These are phyloP conservation scores for Cordyceps militaris DNA, from an alignment of 2,329 filamentous ascomycete species.

Conservation along the genomic window DNA sequence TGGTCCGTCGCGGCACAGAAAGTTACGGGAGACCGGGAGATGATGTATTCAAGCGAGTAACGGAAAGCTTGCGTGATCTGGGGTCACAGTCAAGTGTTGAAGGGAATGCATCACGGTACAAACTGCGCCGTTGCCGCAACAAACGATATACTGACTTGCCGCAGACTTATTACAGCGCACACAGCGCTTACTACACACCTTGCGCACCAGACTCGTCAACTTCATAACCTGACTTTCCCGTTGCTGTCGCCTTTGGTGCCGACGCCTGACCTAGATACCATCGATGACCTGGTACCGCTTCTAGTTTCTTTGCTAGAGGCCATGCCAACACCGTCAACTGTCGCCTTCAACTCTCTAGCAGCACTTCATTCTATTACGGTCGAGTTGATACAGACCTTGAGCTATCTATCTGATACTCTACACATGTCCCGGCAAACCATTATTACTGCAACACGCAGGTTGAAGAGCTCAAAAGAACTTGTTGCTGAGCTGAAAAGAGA, in stretches of 20 bases:
- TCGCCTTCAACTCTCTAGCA: constrained; percentile 58
- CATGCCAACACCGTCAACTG: constrained; percentile 58
- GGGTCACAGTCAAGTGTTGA: constrained; percentile 67
- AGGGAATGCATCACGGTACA: constrained; percentile 62
- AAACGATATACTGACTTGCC: not conserved
- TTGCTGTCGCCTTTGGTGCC: constrained; percentile 62
- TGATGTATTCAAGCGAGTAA: constrained; percentile 60
- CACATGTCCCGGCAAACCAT: constrained; percentile 92
- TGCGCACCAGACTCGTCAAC: constrained; percentile 64
- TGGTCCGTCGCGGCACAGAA: constrained; percentile 60
- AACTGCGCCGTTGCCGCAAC: not conserved
- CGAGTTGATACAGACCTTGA: constrained; percentile 72
- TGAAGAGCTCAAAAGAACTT: constrained; percentile 77
- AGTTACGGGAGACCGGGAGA: constrained; percentile 58
- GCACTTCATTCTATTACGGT: constrained; percentile 63
- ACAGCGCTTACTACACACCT: constrained; percentile 69
- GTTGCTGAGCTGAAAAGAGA: constrained; percentile 80
- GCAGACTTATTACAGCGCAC: constrained; percentile 67
- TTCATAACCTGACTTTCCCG: constrained; percentile 66
- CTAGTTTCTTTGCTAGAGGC: constrained; percentile 57
- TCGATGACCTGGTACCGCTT: constrained; percentile 63
- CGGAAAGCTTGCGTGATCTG: constrained; percentile 63
- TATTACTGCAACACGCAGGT: constrained; percentile 67
- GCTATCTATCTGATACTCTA: constrained; percentile 80
- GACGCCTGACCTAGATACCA: constrained; percentile 54